Evolutionary conservation across 2,329 filamentous ascomycete genomes (phyloP), one percentile per base, ranked within the genome.

Genomic region (Phoma sp.): DNA sequence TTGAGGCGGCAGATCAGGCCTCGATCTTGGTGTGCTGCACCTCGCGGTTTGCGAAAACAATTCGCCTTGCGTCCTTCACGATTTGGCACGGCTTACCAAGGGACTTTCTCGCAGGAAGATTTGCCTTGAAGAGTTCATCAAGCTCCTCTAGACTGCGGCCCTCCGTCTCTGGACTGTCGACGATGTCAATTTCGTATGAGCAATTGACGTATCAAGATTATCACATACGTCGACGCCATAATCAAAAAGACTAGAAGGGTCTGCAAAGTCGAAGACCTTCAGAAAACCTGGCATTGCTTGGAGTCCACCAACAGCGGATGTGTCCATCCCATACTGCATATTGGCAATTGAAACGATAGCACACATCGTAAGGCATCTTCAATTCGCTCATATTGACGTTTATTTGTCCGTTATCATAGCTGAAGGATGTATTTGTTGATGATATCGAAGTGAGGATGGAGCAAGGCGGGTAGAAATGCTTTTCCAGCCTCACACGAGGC

Each of bases 121-220:
- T 55, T 2, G 60, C 61, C 32, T 66, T 62, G 30, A 72, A 71
- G 13, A 69, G 61, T 46, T 70, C 65, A 46, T 69, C 68, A 0
- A 70, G 47, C 43, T 71, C 67, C 43, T 71, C 68, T 1, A 70
- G 38, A 5, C 59, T 62, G 10, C 65, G 46, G 13, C 57, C 61
- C 18, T 69, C 66, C 23, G 67, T 66, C 60, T 83, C 83, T 0
- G 83, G 85, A 60, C 88, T 82, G 73, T 86, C 86, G 67, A 85
- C 80, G 18, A 18, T 18, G 18, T 18, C 2, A 18, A 18, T 18
- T 18, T 18, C 18, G 18, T 18, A 18, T 18, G 18, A 18, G 18
- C 18, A 18, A 18, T 18, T 18, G 18, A 18, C 18, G 1, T 18
- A 18, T 18, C 18, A 18, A 18, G 10, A n/a, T 9, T 2, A 7